A percentile compares a stretch with the other conserved stretches of the same genome.
phyloP scores from a whole-genome alignment of 2,329 filamentous ascomycete species.

The Alternaria arbusti region DNA sequence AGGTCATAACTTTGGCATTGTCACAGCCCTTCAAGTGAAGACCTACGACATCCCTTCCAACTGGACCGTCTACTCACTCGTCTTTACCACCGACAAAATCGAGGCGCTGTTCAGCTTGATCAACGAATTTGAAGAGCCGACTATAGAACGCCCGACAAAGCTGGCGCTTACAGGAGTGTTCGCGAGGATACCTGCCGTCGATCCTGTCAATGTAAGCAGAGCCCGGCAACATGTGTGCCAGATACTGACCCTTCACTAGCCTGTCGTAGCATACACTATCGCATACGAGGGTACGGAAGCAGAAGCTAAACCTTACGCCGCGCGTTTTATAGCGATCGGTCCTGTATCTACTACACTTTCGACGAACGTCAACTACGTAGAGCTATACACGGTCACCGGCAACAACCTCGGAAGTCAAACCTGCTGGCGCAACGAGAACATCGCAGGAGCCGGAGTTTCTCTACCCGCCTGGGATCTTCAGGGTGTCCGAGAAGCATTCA shows the following conservation, averaged over 20 bases:
- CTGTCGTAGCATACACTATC: constrained; percentile 23
- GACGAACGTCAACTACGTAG: constrained; percentile 18
- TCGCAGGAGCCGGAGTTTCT: constrained; percentile 20
- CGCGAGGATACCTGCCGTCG: constrained; percentile 14
- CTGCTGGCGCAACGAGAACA: constrained; percentile 19
- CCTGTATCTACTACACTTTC: constrained; percentile 9
- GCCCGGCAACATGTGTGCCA: background rate
- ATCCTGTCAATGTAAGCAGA: constrained; percentile 20
- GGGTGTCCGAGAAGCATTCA: constrained; percentile 22
- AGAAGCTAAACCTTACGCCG: constrained; percentile 20
- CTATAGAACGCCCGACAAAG: constrained; percentile 5
- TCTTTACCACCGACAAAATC: constrained; percentile 30
- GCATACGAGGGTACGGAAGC: constrained; percentile 23
- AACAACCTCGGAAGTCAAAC: constrained; percentile 18
- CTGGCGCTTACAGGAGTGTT: constrained; percentile 18
- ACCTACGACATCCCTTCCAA: constrained; percentile 15
- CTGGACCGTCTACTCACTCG: constrained; percentile 16
- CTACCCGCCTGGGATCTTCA: constrained; percentile 24
- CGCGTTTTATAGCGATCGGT: constrained; percentile 21
- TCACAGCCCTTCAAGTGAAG: constrained; percentile 46
- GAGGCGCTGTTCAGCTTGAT: constrained; percentile 43
- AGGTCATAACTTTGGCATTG: constrained; percentile 49
- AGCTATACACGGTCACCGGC: constrained; percentile 23
- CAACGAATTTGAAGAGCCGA: constrained; percentile 21
- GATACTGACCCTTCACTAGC: constrained; percentile 5